Base-by-base conservation (phyloP, 148 eudicot genomes). In the Camellia granthamiana region DNA sequence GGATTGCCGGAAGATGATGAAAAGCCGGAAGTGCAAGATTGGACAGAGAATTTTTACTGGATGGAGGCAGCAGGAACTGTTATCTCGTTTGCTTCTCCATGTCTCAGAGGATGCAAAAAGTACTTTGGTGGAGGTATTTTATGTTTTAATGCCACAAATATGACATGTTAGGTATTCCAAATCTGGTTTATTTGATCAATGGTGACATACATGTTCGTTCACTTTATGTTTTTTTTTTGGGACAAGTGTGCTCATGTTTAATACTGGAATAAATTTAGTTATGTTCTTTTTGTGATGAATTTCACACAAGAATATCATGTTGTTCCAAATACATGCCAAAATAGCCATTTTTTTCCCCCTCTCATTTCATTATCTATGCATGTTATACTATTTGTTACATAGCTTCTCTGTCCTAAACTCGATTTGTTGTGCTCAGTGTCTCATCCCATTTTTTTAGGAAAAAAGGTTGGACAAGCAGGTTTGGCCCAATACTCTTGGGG, bases 11-110 rank as follows among this genome's bases (percentile, higher is more conserved):
- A 84, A 84, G 73, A 46, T 46, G 77, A 81, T 73, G 84, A 81
- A 58, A 15, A 67, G 15, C 42, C 73, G 74, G 38, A 80, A 74
- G 38, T 52, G 65, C 51, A 23, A 78, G 0, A 47, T 59, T 52
- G 87, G 87, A 69, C 23, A 69, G 16, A 78, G 38, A 69, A 47
- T 84, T 54, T 78, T 84, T 66, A 69, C 72, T 12, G 87, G 87
- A 0, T 78, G 80, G 83, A 74, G 84, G 67, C 84, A 68, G 49
- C 84, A 84, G 1, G 84, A 84, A 49, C 84, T 84, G 44, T 54
- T 81, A 6, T 74, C 84, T 38, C 82, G 84, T 55, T 75, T 84
- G 61, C 58, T 74, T 81, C 68, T 84, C 7, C 76, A 60, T 75
- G 84, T 81, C 56, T 74, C 87, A 3, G 79, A 75, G 19, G 79